These are phyloP conservation scores for Warburgia ugandensis DNA, from an alignment of 164 flowering plant genomes.

Conservation along the genomic window DNA sequence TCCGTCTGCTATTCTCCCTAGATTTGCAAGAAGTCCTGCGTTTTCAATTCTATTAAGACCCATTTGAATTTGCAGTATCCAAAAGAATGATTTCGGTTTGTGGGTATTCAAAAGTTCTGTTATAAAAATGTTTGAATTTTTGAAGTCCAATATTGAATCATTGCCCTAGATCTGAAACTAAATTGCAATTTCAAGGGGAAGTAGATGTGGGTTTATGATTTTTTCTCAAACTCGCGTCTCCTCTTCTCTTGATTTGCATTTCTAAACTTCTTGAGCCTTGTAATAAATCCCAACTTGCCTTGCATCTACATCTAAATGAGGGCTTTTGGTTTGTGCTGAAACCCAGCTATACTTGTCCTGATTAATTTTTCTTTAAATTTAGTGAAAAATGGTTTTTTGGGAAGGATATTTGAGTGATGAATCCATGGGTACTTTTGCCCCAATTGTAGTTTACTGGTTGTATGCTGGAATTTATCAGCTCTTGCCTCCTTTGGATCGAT, in stretches of 20 bases:
- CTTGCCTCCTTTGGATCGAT: slow-evolving; percentile 53
- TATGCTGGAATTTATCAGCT: slow-evolving; percentile 79
- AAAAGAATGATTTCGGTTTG: no score
- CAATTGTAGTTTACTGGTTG: slow-evolving; percentile 73
- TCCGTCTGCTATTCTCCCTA: no score
- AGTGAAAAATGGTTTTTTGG: slow-evolving; percentile 58
- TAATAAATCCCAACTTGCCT: background rate
- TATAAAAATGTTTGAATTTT: no score
- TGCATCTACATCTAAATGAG: no score
- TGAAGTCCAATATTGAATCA: background rate
- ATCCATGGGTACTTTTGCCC: slow-evolving; percentile 74
- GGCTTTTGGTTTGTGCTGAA: background rate
- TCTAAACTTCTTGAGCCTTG: background rate
- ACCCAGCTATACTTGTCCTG: no score
- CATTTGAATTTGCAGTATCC: no score
- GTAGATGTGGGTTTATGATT: slow-evolving; percentile 1
- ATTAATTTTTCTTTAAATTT: background rate
- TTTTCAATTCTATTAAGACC: no score
- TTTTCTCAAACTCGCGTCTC: background rate
- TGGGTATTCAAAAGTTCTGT: no score
- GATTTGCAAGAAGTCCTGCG: no score
- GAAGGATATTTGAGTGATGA: slow-evolving; percentile 81
- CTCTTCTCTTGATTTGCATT: background rate
- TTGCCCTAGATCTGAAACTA: background rate
- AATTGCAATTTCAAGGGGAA: background rate